Conservation (phyloP, 2,329 filamentous ascomycete genomes). For the Penicillium sp. region DNA sequence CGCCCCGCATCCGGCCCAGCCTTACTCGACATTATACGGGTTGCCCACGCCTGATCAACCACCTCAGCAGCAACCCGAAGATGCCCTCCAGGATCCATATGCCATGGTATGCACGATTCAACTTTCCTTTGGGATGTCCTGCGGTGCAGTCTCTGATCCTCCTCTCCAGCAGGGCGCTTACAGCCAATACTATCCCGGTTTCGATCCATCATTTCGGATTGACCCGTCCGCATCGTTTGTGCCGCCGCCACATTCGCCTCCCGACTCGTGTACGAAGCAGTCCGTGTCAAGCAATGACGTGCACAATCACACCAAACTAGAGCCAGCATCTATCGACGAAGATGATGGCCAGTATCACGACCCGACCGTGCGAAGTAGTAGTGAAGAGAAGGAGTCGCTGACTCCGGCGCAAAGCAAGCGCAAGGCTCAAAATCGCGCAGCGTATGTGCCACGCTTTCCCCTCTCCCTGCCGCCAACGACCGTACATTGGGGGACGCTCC, state of each 20-base stretch:
- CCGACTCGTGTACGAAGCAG: slow-evolving; percentile 31
- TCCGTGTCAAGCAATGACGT: slow-evolving; percentile 28
- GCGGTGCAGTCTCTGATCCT: slow-evolving; percentile 9
- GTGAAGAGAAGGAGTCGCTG: slow-evolving; percentile 50
- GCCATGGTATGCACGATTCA: slow-evolving; percentile 18
- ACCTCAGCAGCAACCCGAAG: slow-evolving; percentile 33
- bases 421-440: slow-evolving; percentile 67
- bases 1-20: slow-evolving; percentile 34
- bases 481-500: too few relatives aligned
- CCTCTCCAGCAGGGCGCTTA: slow-evolving; percentile 27
- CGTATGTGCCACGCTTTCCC: slow-evolving; percentile 47
- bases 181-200: slow-evolving; percentile 32
- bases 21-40: slow-evolving; percentile 45
- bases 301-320: slow-evolving; percentile 14
- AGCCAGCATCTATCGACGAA: slow-evolving; percentile 26
- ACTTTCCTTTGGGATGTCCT: background rate
- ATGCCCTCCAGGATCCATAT: slow-evolving; percentile 43
- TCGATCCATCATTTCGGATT: slow-evolving; percentile 36
- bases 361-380: slow-evolving; percentile 41
- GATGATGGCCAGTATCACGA: slow-evolving; percentile 24
- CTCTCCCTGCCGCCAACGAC: background rate
- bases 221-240: slow-evolving; percentile 27
- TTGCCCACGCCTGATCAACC: slow-evolving; percentile 40
- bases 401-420: slow-evolving; percentile 54
- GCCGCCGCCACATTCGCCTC: slow-evolving; percentile 31